Conservation (phyloP, 129 eudicot species). For the Pittosporum tobira region DNA sequence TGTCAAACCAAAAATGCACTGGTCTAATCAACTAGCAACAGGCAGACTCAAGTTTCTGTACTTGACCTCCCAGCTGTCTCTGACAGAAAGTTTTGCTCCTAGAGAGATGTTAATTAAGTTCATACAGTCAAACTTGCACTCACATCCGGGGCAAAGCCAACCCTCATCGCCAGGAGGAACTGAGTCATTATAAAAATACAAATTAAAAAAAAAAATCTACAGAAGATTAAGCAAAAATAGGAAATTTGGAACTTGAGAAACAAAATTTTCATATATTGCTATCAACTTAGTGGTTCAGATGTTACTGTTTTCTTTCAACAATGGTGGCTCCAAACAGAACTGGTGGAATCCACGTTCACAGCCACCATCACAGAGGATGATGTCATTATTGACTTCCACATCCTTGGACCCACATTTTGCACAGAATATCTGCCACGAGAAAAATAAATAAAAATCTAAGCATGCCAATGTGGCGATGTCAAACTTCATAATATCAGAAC, state of each 20-base stretch:
- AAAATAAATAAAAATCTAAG: not conserved
- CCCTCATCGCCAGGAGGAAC: constrained; percentile 97
- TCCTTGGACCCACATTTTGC: constrained; percentile 86
- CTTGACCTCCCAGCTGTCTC: constrained; percentile 86
- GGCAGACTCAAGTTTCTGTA: constrained; percentile 1
- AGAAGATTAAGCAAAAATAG: not conserved
- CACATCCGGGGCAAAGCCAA: constrained; percentile 99
- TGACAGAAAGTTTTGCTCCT: constrained; percentile 41
- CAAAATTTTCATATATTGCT: too few relatives aligned
- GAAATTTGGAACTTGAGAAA: not conserved
- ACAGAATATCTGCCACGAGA: constrained; percentile 65
- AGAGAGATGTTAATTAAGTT: constrained; percentile 62
- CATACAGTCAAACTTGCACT: constrained; percentile 82
- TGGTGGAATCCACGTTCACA: constrained; percentile 99
- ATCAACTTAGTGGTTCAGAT: constrained; percentile 6
- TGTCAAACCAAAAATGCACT: not conserved
- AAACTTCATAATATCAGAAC: too few relatives aligned
- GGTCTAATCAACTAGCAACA: not conserved
- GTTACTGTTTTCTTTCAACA: constrained; percentile 73
- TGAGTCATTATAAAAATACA: constrained; percentile 16
- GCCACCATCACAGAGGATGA: constrained; percentile 85
- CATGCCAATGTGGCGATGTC: too few relatives aligned
- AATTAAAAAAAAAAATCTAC: constrained; percentile 5
- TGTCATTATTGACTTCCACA: constrained; percentile 58
- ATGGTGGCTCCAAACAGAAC: constrained; percentile 78